phyloP scores from a whole-genome alignment of 805 yeast species.

The Suhomyces xylopsoci region DNA sequence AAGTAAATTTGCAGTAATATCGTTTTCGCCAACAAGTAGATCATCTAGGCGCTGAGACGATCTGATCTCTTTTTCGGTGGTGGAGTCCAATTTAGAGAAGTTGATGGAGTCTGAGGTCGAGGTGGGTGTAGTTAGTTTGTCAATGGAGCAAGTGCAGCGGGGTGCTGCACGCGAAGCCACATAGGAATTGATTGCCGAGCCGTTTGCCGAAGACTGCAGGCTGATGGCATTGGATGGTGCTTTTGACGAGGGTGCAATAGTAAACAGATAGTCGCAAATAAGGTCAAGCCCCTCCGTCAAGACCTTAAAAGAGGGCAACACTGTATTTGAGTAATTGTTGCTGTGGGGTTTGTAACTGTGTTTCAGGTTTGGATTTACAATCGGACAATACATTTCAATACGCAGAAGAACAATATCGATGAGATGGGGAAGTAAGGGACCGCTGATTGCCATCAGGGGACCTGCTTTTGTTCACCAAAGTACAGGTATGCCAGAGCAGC shows the following conservation, averaged over 20 bases:
- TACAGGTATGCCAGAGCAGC: background rate
- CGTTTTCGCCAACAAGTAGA: background rate
- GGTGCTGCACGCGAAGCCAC: background rate
- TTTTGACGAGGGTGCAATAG: background rate
- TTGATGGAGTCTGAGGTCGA: background rate
- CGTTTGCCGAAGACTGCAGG: background rate
- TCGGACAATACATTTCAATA: conserved; percentile 2
- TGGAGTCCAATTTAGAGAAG: background rate
- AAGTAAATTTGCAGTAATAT: background rate
- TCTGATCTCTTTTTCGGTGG: background rate
- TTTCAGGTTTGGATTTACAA: conserved; percentile 1
- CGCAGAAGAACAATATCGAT: conserved; percentile 3
- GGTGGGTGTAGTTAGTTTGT: background rate
- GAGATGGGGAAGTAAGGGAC: conserved; percentile 2
- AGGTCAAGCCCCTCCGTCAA: background rate
- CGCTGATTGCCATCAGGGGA: background rate
- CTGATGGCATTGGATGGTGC: background rate
- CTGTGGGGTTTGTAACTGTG: background rate
- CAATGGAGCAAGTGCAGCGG: background rate
- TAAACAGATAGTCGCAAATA: background rate
- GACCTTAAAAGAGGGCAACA: background rate
- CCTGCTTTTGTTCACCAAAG: background rate
- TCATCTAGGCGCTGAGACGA: background rate
- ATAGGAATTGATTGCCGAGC: background rate
- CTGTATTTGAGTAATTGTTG: background rate